Evolutionary conservation across 2,329 filamentous ascomycete genomes (phyloP).

Genomic region (Stachybotrys chartarum): DNA sequence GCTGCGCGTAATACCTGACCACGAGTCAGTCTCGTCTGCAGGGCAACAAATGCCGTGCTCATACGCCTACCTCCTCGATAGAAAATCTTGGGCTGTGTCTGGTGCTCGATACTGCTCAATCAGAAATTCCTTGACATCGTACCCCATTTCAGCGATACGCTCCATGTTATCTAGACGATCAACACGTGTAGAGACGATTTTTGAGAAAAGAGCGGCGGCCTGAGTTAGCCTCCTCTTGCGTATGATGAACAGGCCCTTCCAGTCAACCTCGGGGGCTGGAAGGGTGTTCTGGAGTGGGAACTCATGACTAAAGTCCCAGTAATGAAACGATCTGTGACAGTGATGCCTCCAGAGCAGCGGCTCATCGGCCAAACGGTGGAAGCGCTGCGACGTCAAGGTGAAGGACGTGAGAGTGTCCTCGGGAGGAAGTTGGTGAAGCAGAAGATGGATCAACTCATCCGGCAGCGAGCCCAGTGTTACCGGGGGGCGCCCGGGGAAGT

Average conservation of each 20-base stretch:
- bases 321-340: slow-evolving; percentile 61
- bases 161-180: slow-evolving; percentile 64
- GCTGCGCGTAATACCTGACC: slow-evolving; percentile 66
- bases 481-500: neutral
- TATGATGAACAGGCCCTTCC: slow-evolving; percentile 62
- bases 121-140: slow-evolving; percentile 84
- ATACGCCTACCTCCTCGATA: slow-evolving; percentile 58
- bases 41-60: neutral
- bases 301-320: slow-evolving; percentile 66
- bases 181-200: slow-evolving; percentile 63
- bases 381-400: slow-evolving; percentile 52
- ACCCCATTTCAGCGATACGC: slow-evolving; percentile 64
- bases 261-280: slow-evolving; percentile 54
- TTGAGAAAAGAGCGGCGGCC: slow-evolving; percentile 52
- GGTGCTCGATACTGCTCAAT: slow-evolving; percentile 55
- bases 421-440: slow-evolving; percentile 59
- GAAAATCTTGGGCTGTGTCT: slow-evolving; percentile 59
- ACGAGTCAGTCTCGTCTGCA: neutral
- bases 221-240: slow-evolving; percentile 45
- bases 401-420: slow-evolving; percentile 42
- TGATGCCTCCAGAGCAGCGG: slow-evolving; percentile 74
- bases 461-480: slow-evolving; percentile 46
- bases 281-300: slow-evolving; percentile 47
- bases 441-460: slow-evolving; percentile 77
- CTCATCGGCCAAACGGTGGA: slow-evolving; percentile 60